Percentiles rank a stretch among this genome's conserved stretches.
Conservation (phyloP, 371 early-diverging fungal species). For the Mortierella polycephala region DNA sequence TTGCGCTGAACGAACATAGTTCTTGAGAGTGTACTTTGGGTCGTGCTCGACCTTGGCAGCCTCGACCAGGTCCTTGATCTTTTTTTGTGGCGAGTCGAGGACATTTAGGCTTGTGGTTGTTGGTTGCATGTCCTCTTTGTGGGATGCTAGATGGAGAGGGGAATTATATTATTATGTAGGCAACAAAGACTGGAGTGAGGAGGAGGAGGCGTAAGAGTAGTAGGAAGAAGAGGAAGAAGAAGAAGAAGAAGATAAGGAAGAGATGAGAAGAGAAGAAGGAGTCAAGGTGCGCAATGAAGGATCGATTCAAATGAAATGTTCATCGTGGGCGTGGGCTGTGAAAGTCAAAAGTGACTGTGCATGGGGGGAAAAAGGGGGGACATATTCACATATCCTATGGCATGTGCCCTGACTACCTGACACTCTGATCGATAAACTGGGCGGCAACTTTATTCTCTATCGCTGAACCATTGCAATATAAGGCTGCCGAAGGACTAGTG, state of each 20-base stretch:
- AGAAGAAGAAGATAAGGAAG: not conserved
- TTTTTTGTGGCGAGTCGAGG: conserved; percentile 48
- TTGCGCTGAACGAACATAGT: conserved; percentile 47
- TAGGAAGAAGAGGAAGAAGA: not conserved
- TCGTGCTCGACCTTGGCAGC: conserved; percentile 24
- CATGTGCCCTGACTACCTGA: too few species aligned
- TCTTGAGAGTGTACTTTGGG: conserved; percentile 19
- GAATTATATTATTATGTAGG: not conserved
- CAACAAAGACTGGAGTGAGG: too few species aligned
- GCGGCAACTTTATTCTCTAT: not conserved
- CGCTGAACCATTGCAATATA: too few species aligned
- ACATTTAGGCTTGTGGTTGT: conserved; percentile 25
- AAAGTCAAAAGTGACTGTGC: too few species aligned
- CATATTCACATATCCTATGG: too few species aligned
- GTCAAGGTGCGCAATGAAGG: too few species aligned
- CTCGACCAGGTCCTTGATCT: conserved; percentile 34
- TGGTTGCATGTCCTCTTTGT: conserved; percentile 11
- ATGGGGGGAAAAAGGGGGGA: too few species aligned
- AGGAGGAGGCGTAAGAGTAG: not conserved
- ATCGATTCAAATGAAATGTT: too few species aligned
- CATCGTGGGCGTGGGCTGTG: too few species aligned
- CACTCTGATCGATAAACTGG: not conserved
- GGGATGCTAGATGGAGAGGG: not conserved
- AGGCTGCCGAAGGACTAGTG: too few species aligned
- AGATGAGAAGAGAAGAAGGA: not conserved